Evolutionary conservation across 805 yeast genomes (phyloP).

Genomic region (Maudiozyma bulderi): DNA sequence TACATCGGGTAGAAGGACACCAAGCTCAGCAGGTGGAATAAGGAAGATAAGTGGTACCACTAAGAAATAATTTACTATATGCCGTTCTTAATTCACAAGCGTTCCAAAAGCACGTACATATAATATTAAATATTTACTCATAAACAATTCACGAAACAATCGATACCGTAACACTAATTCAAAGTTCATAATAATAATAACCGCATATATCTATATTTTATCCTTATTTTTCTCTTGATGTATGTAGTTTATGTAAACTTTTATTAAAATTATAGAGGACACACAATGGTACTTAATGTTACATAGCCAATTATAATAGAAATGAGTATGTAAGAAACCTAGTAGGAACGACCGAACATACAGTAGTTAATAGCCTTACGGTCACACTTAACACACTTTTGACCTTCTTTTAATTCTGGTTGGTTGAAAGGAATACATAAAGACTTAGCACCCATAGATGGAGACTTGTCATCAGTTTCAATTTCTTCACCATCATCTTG

Average conservation of each 20-base stretch:
- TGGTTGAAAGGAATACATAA: constrained; percentile 94
- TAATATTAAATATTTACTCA: neutral
- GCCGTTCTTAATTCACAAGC: no score
- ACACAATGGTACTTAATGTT: no score
- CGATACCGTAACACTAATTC: neutral
- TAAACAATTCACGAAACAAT: neutral
- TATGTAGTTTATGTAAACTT: no score
- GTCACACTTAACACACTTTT: constrained; percentile 83
- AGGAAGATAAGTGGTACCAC: constrained; percentile 28
- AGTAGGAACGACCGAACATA: constrained; percentile 96
- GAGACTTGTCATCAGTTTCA: constrained; percentile 90
- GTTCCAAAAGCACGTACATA: no score
- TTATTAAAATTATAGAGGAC: no score
- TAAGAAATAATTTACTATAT: constrained; percentile 11
- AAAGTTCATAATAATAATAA: no score
- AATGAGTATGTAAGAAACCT: constrained; percentile 10
- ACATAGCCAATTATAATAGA: neutral
- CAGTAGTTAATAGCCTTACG: constrained; percentile 70
- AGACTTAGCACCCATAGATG: constrained; percentile 98
- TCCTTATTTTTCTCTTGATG: no score
- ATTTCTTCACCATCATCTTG: constrained; percentile 75
- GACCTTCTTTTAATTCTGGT: constrained; percentile 68
- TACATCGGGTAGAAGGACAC: constrained; percentile 25
- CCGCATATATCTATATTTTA: no score
- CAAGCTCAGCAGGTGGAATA: constrained; percentile 27